These are phyloP conservation scores for Aspergillus versicolor DNA, from an alignment of 2,329 filamentous ascomycete species.

Conservation along the genomic window DNA sequence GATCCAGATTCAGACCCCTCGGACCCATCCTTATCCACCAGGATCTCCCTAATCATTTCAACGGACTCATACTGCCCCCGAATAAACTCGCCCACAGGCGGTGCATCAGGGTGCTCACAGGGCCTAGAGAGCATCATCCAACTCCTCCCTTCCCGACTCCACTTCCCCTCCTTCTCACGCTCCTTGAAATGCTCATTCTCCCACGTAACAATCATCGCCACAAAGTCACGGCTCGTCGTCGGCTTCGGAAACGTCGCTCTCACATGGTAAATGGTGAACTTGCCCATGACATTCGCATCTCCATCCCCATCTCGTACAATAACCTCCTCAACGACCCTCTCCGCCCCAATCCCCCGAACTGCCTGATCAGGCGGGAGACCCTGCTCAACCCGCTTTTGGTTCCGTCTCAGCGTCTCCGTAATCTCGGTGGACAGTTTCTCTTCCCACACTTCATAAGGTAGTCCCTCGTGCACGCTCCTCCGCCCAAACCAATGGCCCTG, in stretches of 20 bases:
- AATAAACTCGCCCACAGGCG: slow-evolving; percentile 70
- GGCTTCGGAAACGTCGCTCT: slow-evolving; percentile 89
- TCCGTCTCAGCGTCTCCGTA: slow-evolving; percentile 69
- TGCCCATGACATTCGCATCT: slow-evolving; percentile 19
- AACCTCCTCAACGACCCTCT: slow-evolving; percentile 67
- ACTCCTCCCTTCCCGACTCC: slow-evolving; percentile 54
- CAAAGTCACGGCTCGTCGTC: slow-evolving; percentile 83
- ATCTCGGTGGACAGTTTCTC: slow-evolving; percentile 77
- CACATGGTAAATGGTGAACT: slow-evolving; percentile 69
- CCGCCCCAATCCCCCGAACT: slow-evolving; percentile 82
- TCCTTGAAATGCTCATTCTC: slow-evolving; percentile 36
- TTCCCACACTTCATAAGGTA: slow-evolving; percentile 77
- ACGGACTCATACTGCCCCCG: slow-evolving; percentile 87
- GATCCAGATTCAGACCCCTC: not conserved
- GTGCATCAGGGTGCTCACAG: slow-evolving; percentile 72
- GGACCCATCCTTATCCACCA: slow-evolving; percentile 29
- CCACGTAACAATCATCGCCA: slow-evolving; percentile 73
- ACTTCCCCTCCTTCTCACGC: slow-evolving; percentile 15
- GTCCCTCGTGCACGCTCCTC: slow-evolving; percentile 74
- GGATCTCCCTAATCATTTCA: slow-evolving; percentile 84
- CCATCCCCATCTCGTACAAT: slow-evolving; percentile 49
- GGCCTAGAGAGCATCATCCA: slow-evolving; percentile 89
- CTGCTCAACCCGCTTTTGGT: slow-evolving; percentile 64
- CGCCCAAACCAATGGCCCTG: slow-evolving; percentile 88
- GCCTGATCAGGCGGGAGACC: slow-evolving; percentile 71